Evolutionary conservation across 495 filamentous ascomycete genomes (phyloP).

Genomic region (Elaphomyces granulatus): DNA sequence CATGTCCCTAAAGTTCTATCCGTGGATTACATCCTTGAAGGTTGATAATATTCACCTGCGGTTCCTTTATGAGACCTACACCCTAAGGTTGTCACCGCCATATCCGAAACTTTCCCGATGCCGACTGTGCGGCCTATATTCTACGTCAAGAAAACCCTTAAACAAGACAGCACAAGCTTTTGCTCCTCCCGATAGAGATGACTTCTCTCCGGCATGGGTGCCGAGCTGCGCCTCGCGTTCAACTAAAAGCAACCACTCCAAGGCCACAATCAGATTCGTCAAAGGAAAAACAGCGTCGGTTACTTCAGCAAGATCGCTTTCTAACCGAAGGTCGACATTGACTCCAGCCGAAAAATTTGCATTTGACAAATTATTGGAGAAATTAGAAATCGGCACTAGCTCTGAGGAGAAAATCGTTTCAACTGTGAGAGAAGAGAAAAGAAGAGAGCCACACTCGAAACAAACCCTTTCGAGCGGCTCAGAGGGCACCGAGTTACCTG

Average conservation of each 20-base stretch:
- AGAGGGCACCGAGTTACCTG: slow-evolving; percentile 7
- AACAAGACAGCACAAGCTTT: not conserved
- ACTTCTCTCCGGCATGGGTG: not conserved
- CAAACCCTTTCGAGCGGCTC: not conserved
- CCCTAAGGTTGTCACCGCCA: slow-evolving; percentile 23
- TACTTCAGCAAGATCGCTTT: not conserved
- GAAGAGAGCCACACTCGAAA: too few relatives aligned
- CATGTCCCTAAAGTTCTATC: too few relatives aligned
- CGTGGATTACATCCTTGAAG: not conserved
- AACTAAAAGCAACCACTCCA: not conserved
- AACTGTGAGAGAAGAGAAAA: too few relatives aligned
- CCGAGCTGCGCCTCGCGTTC: not conserved
- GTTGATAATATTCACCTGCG: slow-evolving; percentile 29
- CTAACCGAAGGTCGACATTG: slow-evolving; percentile 6
- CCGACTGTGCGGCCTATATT: not conserved
- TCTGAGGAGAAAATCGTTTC: not conserved
- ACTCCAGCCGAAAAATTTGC: slow-evolving; percentile 16
- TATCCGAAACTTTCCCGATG: slow-evolving; percentile 6
- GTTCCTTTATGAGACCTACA: slow-evolving; percentile 61
- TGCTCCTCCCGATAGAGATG: not conserved
- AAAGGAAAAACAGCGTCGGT: not conserved
- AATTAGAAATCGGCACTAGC: slow-evolving; percentile 7
- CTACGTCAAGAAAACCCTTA: not conserved
- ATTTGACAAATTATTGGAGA: slow-evolving; percentile 16
- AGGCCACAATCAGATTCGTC: not conserved